Evolutionary conservation across 768 basidiomycete species (phyloP).

Genomic region (Calvatia gigantea): DNA sequence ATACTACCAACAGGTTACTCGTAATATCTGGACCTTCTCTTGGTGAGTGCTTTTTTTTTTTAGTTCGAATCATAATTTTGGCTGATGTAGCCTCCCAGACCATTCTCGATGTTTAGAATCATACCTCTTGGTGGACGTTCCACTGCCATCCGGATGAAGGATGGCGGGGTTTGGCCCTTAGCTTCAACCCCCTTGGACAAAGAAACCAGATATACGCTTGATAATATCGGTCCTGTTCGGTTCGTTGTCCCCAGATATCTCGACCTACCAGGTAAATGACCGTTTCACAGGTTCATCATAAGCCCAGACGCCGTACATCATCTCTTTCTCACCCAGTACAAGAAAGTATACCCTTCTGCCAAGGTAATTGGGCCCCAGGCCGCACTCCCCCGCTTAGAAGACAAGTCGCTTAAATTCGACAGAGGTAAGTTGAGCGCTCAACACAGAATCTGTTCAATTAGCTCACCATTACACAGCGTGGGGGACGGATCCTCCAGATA

Average conservation of each 20-base stretch:
- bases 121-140: slow-evolving; percentile 80
- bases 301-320: slow-evolving; percentile 57
- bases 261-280: not conserved
- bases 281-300: slow-evolving; percentile 52
- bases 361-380: slow-evolving; percentile 68
- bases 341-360: slow-evolving; percentile 66
- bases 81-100: slow-evolving; percentile 33
- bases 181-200: slow-evolving; percentile 71
- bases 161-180: slow-evolving; percentile 76
- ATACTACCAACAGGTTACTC: slow-evolving; percentile 33
- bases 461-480: slow-evolving; percentile 35
- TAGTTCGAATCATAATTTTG: not conserved
- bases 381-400: slow-evolving; percentile 47
- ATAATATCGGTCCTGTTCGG: slow-evolving; percentile 68
- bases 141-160: slow-evolving; percentile 69
- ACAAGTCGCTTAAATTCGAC: slow-evolving; percentile 52
- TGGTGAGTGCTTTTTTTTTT: slow-evolving; percentile 36
- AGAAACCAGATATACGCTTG: slow-evolving; percentile 60
- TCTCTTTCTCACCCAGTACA: slow-evolving; percentile 59
- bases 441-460: not conserved
- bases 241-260: slow-evolving; percentile 22
- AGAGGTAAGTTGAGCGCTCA: slow-evolving; percentile 51
- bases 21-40: slow-evolving; percentile 65
- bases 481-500: slow-evolving; percentile 59
- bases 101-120: slow-evolving; percentile 63